Base-by-base conservation (phyloP, 768 basidiomycete species). In the Daedaleopsis sinensis region DNA sequence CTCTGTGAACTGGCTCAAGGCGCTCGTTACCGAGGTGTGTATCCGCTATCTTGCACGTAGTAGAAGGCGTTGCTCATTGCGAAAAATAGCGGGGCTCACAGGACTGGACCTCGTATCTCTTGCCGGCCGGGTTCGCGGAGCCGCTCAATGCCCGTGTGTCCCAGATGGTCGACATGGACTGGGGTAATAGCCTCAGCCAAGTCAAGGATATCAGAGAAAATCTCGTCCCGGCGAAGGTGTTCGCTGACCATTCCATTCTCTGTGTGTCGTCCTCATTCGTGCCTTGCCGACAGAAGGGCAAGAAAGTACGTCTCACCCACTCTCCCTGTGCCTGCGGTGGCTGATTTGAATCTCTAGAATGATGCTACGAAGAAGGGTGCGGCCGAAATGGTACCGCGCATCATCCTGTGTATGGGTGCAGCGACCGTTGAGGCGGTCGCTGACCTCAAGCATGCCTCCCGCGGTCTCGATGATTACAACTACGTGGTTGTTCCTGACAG, bases 391-490 rank as follows among this genome's bases (percentile, higher is more conserved):
- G 82, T 85, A 64, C 84, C 82, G 23, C 84, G 84, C 53, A 89
- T 95, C 62, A 81, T 93, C 38, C 72, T 92, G 46, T 83, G 84
- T 35, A 91, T 95, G 86, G 93, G 93, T 0, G 91, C 94, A 0
- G 73, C 76, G 8, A 77, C 74, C 13, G 88, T 96, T 49, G 89
- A 93, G 71, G 85, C 86, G 2, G 82, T 87, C 32, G 72, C 76
- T 9, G 81, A 85, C n/a, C 35, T 74, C 10, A 78, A 74, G 58
- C 71, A 76, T 62, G 81, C 84, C 4, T 77, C 76, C 1, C 62
- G 63, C 35, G 74, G 47, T 23, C 77, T 66, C 15, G 59, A 21
- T 32, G 71, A 64, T 8, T 92, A 85, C 71, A 82, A 89, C 68
- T 87, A 86, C 61, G 73, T 92, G 43, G 78, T 94, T 55, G 79